A percentile compares a stretch with the other conserved stretches of the same genome.
Evolutionary conservation across 1,284 basidiomycete species (phyloP).

Genomic region (Ustilago vetiveriae): DNA sequence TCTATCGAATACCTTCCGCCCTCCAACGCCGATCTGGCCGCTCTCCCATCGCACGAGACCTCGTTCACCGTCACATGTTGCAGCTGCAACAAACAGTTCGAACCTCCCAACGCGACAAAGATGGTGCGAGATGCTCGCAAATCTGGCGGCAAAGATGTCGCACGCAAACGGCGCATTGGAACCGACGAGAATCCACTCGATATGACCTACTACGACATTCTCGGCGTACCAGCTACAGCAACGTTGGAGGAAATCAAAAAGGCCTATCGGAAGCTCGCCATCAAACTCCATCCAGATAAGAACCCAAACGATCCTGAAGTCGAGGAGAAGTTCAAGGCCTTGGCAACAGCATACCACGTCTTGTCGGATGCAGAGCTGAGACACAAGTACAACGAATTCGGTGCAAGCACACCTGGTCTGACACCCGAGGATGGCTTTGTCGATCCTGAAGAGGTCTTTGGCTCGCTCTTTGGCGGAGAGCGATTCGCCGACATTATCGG

Average conservation of each 20-base stretch:
- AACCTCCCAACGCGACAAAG: conserved; percentile 60
- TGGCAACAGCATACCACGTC: conserved; percentile 72
- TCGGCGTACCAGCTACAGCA: conserved; percentile 79
- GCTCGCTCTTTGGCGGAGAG: conserved; percentile 73
- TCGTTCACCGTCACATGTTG: conserved; percentile 64
- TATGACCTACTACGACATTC: conserved; percentile 71
- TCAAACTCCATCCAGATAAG: conserved; percentile 80
- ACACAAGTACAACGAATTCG: conserved; percentile 89
- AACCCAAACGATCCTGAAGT: conserved; percentile 91
- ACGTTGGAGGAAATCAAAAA: conserved; percentile 91
- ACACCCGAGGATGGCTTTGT: conserved; percentile 68
- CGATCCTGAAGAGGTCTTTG: conserved; percentile 87
- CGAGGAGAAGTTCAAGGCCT: conserved; percentile 75
- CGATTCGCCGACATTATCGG: conserved; percentile 84
- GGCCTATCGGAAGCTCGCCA: conserved; percentile 91
- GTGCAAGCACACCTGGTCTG: conserved; percentile 66
- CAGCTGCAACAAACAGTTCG: conserved; percentile 60
- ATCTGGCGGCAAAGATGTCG: conserved; percentile 36
- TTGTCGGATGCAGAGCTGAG: conserved; percentile 85
- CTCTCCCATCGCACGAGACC: conserved; percentile 50
- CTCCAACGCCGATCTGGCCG: conserved; percentile 26
- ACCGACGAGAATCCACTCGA: conserved; percentile 66
- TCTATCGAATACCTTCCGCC: conserved; percentile 63
- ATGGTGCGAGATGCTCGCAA: conserved; percentile 57
- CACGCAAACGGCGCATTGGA: conserved; percentile 61